phyloP scores from a whole-genome alignment of 768 basidiomycete genomes.

The Fomitopsis serialis region DNA sequence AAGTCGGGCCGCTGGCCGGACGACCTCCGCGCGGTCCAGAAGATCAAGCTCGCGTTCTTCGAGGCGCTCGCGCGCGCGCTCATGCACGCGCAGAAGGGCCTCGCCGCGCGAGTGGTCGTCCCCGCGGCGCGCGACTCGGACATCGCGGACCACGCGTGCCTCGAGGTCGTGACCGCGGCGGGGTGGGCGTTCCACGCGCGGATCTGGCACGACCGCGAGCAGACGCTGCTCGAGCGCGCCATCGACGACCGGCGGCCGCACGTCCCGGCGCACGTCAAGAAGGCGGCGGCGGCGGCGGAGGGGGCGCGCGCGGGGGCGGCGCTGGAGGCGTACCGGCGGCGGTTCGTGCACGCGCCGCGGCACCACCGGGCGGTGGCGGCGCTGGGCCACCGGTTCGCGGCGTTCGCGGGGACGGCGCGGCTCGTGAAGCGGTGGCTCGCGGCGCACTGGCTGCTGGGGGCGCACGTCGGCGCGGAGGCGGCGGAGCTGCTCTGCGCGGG shows the following conservation, averaged over 20 bases:
- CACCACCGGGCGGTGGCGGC: conserved; percentile 84
- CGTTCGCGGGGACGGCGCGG: conserved; percentile 81
- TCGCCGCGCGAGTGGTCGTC: conserved; percentile 55
- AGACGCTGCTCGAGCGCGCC: conserved; percentile 67
- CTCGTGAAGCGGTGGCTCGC: conserved; percentile 92
- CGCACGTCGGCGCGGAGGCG: conserved; percentile 70
- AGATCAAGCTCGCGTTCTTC: conserved; percentile 90
- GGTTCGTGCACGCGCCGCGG: conserved; percentile 74
- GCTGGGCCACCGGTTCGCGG: conserved; percentile 71
- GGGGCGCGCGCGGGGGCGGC: conserved; percentile 52
- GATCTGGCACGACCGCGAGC: conserved; percentile 88
- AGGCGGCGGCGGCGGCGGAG: conserved; percentile 14
- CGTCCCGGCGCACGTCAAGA: conserved; percentile 19
- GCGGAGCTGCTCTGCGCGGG: conserved; percentile 82
- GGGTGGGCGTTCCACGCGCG: conserved; percentile 85
- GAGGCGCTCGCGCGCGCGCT: conserved; percentile 71
- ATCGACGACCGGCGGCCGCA: conserved; percentile 41
- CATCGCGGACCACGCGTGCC: conserved; percentile 59
- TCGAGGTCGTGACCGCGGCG: conserved; percentile 74
- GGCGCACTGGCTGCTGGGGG: conserved; percentile 78
- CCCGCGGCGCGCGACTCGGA: conserved; percentile 45
- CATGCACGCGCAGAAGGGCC: conserved; percentile 43
- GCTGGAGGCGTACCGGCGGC: conserved; percentile 54
- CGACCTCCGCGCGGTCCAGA: conserved; percentile 86
- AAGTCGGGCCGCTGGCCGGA: conserved; percentile 94